Percentiles rank a stretch among this genome's conserved stretches.
phyloP scores from a whole-genome alignment of 2,329 filamentous ascomycete genomes.

The Davidsoniella virescens region DNA sequence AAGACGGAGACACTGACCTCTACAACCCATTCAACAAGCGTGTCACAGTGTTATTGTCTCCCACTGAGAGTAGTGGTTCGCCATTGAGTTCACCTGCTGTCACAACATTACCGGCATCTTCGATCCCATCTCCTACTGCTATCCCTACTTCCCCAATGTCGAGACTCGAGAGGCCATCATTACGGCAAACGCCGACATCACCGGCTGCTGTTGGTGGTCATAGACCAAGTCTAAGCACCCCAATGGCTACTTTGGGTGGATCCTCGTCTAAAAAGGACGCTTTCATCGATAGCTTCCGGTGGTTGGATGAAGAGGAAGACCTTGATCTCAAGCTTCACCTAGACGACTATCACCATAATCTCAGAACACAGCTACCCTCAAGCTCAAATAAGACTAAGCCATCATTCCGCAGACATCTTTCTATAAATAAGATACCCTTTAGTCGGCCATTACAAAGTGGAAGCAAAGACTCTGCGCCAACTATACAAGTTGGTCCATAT shows the following conservation, averaged over 20 bases:
- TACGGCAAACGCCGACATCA: conserved; percentile 17
- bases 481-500: conserved; percentile 18
- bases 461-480: conserved; percentile 25
- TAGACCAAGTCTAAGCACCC: conserved; percentile 10
- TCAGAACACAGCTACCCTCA: conserved; percentile 33
- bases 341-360: conserved; percentile 53
- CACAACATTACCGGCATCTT: conserved; percentile 1
- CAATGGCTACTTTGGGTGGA: conserved; percentile 15
- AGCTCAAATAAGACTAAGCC: conserved; percentile 32
- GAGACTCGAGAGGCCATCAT: conserved; percentile 17
- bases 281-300: conserved; percentile 52
- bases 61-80: conserved; percentile 7
- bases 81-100: conserved; percentile 4
- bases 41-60: conserved; percentile 9
- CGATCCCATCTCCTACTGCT: conserved; percentile 1
- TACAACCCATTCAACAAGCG: conserved; percentile 11
- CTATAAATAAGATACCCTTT: conserved; percentile 50
- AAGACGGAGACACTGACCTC: conserved; percentile 10
- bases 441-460: conserved; percentile 35
- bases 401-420: conserved; percentile 55
- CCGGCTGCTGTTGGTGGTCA: conserved; percentile 19
- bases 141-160: neutral
- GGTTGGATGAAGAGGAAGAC: conserved; percentile 57
- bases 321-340: conserved; percentile 50
- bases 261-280: conserved; percentile 28